Evolutionary conservation across 208 protist genomes (phyloP), one percentile per base, ranked within the genome.

Genomic region (Wallacemonas sp.): DNA sequence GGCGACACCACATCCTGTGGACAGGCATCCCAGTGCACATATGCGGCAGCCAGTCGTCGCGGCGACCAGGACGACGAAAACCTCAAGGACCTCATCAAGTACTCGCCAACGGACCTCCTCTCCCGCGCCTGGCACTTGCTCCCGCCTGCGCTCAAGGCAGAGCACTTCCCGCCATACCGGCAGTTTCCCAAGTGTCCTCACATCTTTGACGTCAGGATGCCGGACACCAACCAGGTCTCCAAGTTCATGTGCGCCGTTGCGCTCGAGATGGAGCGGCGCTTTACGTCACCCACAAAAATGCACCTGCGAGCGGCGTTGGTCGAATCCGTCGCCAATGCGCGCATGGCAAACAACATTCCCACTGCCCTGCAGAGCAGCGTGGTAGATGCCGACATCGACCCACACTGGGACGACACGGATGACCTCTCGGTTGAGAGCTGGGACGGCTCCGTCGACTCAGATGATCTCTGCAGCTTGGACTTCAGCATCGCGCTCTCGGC

Each of bases 401-500:
- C 82, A 12, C 29, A 65, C 2, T 88, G 82, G 82, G 82, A 88
- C 3, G 63, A 76, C 19, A 41, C 46, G 56, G 58, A 67, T 34
- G 46, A 49, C 26, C 24, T 57, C 52, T 47, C 36, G 30, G 30
- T 47, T 41, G 30, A 60, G 30, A 69, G 77, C 55, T 57, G 36
- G 21, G 63, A 78, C 14, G 46, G 46, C 5, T 52, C 38, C 16
- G 68, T 67, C 19, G 68, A 68, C 48, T 34, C 82, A 44, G 48
- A 67, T 11, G 48, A 74, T 17, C 72, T 94, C 17, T 77, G 70
- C 68, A 48, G 80, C 6, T 69, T 91, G 49, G 88, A 94, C 52
- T 92, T 86, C 64, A 76, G 70, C 16, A 76, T 94, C 19, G 83
- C 81, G 5, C 54, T 94, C 46, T 63, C 72, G 41, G 24, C 76